Base-by-base conservation (phyloP, 2,329 filamentous ascomycete genomes). In the Aureobasidium sp. region DNA sequence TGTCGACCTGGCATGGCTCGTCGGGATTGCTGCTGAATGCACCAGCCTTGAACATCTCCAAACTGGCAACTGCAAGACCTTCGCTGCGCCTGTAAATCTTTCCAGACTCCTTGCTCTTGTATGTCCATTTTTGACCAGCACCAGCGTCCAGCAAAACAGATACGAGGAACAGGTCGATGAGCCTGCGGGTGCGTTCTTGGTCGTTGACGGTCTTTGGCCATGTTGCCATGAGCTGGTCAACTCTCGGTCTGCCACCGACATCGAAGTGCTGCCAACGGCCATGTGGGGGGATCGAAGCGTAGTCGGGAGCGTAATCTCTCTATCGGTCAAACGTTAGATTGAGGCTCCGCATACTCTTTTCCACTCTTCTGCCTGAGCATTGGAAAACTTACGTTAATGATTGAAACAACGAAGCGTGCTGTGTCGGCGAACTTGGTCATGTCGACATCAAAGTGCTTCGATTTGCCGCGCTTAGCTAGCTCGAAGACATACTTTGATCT, bases 11-110 rank as follows among this genome's bases (percentile, higher is more conserved):
- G 70, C 85, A 90, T 55, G 91, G 91, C 75, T 96, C 91, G 62
- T 77, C 81, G 3, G 84, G 80, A 71, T 93, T 85, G 74, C 91
- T 89, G 66, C 91, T 96, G 77, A 97, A 97, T 37, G 90, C 71
- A 37, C 94, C 94, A 14, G 84, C 81, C 77, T 96, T 96, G 82
- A 96, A 97, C 92, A 97, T 96, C 68, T 97, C 92, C 68, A 88
- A 71, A 71, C 83, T 86, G 47, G 85, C 85, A 10, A 88, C 86
- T 9, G 92, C 92, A 61, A 97, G 81, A 9, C 92, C 92, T 74
- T 97, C 94, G 64, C 91, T 96, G 55, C 94, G 85, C 58, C 85
- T 82, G 75, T 93, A 97, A 45, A 88, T 75, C 64, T 86, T 88
- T 61, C 90, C 91, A 66, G 91, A 95, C 71, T 96, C 91, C 65